These are phyloP conservation scores for Aureobasidium mangrovei DNA, from an alignment of 2,329 filamentous ascomycete genomes.

Conservation along the genomic window DNA sequence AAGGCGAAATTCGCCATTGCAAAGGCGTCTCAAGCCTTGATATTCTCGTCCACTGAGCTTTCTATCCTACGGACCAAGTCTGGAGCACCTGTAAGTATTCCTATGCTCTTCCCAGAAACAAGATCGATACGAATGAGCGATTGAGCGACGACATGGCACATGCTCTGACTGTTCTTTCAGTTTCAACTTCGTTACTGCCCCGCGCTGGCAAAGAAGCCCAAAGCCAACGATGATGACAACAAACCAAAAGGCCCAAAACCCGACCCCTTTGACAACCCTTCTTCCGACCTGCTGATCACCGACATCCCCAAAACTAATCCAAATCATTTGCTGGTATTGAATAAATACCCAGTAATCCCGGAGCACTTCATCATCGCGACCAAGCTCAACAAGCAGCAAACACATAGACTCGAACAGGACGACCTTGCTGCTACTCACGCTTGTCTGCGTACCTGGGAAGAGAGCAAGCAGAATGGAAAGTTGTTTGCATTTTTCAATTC, in stretches of 20 bases:
- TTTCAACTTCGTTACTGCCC: conserved; percentile 68
- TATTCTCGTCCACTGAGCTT: conserved; percentile 34
- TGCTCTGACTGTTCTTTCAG: conserved; percentile 32
- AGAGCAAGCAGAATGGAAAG: conserved; percentile 16
- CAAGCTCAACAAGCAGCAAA: conserved; percentile 54
- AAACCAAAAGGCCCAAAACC: conserved; percentile 31
- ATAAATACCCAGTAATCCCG: conserved; percentile 65
- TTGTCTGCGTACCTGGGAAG: conserved; percentile 51
- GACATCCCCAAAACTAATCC: conserved; percentile 34
- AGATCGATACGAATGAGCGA: not conserved
- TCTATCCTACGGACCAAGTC: conserved; percentile 23
- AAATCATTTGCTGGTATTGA: conserved; percentile 57
- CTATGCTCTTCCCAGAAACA: not conserved
- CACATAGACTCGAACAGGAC: conserved; percentile 49
- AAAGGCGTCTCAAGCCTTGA: conserved; percentile 26
- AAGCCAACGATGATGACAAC: conserved; percentile 29
- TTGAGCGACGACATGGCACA: not conserved
- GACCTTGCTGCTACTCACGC: conserved; percentile 55
- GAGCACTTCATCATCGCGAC: conserved; percentile 67
- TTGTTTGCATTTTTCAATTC: conserved; percentile 64
- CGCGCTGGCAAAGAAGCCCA: conserved; percentile 57
- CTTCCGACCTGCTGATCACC: conserved; percentile 45
- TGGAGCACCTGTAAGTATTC: conserved; percentile 5
- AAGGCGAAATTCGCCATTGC: conserved; percentile 30
- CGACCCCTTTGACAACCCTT: conserved; percentile 58